These are phyloP conservation scores for Sonneratia caseolaris DNA, from an alignment of 345 rosid species.

Conservation along the genomic window DNA sequence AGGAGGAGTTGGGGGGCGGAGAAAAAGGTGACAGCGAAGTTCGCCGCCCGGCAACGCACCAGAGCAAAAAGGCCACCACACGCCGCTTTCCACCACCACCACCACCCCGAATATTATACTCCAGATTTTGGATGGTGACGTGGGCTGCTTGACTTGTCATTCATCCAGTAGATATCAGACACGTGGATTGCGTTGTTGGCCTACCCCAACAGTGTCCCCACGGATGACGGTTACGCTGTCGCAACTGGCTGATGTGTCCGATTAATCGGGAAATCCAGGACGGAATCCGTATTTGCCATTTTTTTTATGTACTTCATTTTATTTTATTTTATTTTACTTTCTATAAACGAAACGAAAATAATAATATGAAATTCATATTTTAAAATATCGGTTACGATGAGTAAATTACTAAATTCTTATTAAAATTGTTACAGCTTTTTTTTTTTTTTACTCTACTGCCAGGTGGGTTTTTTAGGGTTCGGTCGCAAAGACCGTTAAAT, in stretches of 20 bases:
- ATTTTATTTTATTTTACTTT: too few relatives aligned
- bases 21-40: background rate
- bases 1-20: too few relatives aligned
- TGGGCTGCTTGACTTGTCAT: background rate
- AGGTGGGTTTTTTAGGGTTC: too few relatives aligned
- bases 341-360: too few relatives aligned
- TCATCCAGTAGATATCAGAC: background rate
- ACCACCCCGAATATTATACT: background rate
- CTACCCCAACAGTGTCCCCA: background rate
- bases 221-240: background rate
- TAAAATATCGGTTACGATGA: too few relatives aligned
- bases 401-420: too few relatives aligned
- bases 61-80: background rate
- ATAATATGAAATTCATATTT: too few relatives aligned
- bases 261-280: background rate
- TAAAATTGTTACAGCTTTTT: too few relatives aligned
- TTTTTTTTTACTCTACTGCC: too few relatives aligned
- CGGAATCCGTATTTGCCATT: background rate
- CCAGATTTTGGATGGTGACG: background rate
- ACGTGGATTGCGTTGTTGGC: background rate
- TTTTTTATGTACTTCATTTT: background rate
- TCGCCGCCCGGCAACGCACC: background rate
- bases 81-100: background rate
- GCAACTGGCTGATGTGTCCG: background rate
- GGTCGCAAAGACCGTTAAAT: too few relatives aligned